Base-by-base conservation (phyloP, 2,329 filamentous ascomycete genomes). In the Cytospora chrysosperma region DNA sequence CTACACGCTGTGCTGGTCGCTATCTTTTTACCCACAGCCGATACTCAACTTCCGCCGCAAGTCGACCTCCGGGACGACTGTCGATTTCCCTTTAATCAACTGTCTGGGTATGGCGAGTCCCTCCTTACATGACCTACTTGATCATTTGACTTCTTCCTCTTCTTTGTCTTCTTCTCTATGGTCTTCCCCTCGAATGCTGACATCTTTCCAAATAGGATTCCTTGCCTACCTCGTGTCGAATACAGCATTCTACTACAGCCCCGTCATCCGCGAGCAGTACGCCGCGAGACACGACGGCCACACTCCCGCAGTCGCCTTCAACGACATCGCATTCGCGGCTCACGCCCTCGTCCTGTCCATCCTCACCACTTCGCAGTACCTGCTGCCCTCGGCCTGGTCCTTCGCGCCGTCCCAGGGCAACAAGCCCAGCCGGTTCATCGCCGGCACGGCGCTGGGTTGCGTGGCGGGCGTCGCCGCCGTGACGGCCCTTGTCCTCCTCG, bases 1-100 rank as follows among this genome's bases (percentile, higher is more conserved):
- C 72, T 93, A 93, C 76, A 88, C 86, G 67, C 68, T 88, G 56
- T 87, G 85, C 75, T 95, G 94, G 94, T 94, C 91, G 15, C 78
- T 88, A 19, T 96, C 92, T 19, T 98, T 97, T 79, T 98, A 98
- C 75, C 93, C 94, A 1, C 95, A 98, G 74, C 87, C 90, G 8
- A 77, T 96, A 65, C 84, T 92, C 67, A 98, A 97, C 81, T 89
- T 83, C 74, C 81, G 81, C 32, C 88, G 92, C 60, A 85, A 86
- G 63, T 90, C 91, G 10, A 97, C 93, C 5, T 83, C 86, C 24
- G 95, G 95, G 49, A 88, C 94, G 5, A 91, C 92, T 0, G 88
- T 96, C 68, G 93, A 97, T 75, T 97, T 96, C 72, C 92, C 92
- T 21, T 82, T 90, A 21, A 81, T 92, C 70, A 95, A 95, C 76